These are phyloP conservation scores for Pholiota microspora DNA, from an alignment of 768 basidiomycete species.

Conservation along the genomic window DNA sequence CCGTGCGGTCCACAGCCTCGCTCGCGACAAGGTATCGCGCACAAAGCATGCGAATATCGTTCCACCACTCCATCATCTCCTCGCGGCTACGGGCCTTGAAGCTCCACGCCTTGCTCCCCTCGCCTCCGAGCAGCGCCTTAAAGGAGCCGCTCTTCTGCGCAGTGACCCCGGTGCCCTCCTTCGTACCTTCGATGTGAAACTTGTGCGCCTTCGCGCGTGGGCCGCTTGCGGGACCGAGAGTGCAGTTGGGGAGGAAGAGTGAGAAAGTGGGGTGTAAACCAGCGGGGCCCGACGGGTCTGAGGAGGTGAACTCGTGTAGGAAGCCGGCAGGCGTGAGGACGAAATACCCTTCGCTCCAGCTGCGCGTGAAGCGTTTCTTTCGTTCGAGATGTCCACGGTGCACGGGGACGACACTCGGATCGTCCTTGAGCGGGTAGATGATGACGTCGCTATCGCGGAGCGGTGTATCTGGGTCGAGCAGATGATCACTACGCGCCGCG, in stretches of 20 bases:
- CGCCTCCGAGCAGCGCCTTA: conserved; percentile 29
- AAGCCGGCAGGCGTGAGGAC: conserved; percentile 96
- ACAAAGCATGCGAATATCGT: conserved; percentile 91
- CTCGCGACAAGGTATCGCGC: conserved; percentile 92
- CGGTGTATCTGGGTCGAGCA: conserved; percentile 96
- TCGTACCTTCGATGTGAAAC: conserved; percentile 95
- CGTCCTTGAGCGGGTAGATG: conserved; percentile 87
- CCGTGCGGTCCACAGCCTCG: conserved; percentile 89
- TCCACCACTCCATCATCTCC: conserved; percentile 99
- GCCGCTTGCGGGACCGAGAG: conserved; percentile 86
- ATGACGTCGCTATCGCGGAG: conserved; percentile 76
- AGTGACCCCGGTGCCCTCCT: conserved; percentile 72
- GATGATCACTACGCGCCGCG: conserved; percentile 88
- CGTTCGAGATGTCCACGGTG: conserved; percentile 91
- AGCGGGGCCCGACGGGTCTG: conserved; percentile 58
- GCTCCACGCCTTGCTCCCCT: conserved; percentile 49
- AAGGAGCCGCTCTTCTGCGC: conserved; percentile 50
- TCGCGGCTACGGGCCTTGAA: conserved; percentile 89
- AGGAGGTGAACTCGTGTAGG: conserved; percentile 85
- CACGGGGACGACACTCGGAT: conserved; percentile 80
- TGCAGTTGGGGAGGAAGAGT: conserved; percentile 93
- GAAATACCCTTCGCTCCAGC: conserved; percentile 84
- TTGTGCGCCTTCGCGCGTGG: conserved; percentile 76
- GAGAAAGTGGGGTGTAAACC: conserved; percentile 70
- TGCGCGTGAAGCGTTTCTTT: conserved; percentile 91